Base-by-base conservation (phyloP, 78 protist species). In the Chrysochromulina tobinii region DNA sequence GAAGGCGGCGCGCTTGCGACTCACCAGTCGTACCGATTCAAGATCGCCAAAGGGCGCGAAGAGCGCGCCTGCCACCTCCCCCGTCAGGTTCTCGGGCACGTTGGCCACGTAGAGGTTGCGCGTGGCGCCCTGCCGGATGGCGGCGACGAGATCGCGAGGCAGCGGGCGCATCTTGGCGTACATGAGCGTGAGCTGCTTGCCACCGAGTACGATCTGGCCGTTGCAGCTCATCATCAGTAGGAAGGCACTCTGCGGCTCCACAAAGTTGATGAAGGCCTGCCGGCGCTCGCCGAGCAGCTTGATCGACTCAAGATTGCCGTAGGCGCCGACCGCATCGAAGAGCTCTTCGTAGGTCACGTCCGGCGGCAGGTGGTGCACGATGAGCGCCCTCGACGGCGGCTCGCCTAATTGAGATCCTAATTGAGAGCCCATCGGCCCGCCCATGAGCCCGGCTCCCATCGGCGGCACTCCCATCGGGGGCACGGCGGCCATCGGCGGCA, bases 211-310 rank as follows among this genome's bases (percentile, higher is more conserved):
- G 51, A 69, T n/a, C 79, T 69, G 79, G 2, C 12, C 23, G 79
- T 51, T 51, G 25, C 51, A n/a, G 55, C 51, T 4, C 12, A 17
- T 17, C 79, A 69, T 69, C 54, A 69, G 79, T 12, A 5, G 55
- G 12, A 27, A 7, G 8, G 79, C 79, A 15, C 7, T 51, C 7
- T 11, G 50, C 54, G 79, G 53, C n/a, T 69, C 38, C 23, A 69
- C 79, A n/a, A 69, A 69, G 51, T 69, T 69, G 79, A 69, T 17
- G 79, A 69, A 69, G 18, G 50, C 79, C n/a, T 69, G 79, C 79
- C 79, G 79, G 15, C 27, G 21, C n/a, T 69, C 79, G 79, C 50
- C 51, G 25, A 69, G 4, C n/a, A 69, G 6, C 79, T 69, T 69
- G 38, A 38, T 12, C 3, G 79, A 69, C 18, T 69, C 79, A 51